phyloP scores from a whole-genome alignment of 148 eudicot species.

The Hydrangea macrophylla region DNA sequence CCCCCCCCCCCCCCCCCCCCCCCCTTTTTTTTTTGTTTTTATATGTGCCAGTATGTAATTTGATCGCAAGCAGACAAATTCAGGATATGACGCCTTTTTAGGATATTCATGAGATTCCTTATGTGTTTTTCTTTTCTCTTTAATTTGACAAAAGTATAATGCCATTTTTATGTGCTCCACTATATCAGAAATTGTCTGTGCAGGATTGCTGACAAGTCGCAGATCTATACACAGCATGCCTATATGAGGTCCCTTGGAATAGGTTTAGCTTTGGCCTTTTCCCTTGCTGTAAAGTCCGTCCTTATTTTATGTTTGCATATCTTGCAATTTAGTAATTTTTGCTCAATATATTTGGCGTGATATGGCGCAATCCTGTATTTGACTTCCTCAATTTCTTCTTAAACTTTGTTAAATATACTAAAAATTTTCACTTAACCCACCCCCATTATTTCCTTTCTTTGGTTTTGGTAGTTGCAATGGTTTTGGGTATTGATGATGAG shows the following conservation, averaged over 20 bases:
- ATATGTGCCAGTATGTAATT: too few species aligned
- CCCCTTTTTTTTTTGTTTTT: too few species aligned
- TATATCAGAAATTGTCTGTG: not conserved
- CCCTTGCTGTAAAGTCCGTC: not conserved
- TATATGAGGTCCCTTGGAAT: slow-evolving; percentile 99
- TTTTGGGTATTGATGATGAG: slow-evolving; percentile 92
- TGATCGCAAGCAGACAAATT: too few species aligned
- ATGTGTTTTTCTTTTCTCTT: not conserved
- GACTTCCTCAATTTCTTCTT: not conserved
- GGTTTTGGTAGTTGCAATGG: slow-evolving; percentile 66
- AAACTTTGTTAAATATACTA: not conserved
- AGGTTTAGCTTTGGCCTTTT: slow-evolving; percentile 44
- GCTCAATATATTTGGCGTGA: not conserved
- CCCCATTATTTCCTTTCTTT: not conserved
- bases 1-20: too few species aligned
- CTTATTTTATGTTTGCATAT: not conserved
- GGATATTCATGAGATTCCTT: too few species aligned
- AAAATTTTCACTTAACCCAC: not conserved
- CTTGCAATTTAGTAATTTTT: not conserved
- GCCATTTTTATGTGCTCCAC: not conserved
- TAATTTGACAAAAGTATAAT: not conserved
- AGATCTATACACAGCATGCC: slow-evolving; percentile 96
- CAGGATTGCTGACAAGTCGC: slow-evolving; percentile 99
- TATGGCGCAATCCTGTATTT: not conserved
- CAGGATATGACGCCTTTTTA: too few species aligned